Evolutionary conservation across 2,329 filamentous ascomycete genomes (phyloP).

Genomic region (Beauveria bassiana): DNA sequence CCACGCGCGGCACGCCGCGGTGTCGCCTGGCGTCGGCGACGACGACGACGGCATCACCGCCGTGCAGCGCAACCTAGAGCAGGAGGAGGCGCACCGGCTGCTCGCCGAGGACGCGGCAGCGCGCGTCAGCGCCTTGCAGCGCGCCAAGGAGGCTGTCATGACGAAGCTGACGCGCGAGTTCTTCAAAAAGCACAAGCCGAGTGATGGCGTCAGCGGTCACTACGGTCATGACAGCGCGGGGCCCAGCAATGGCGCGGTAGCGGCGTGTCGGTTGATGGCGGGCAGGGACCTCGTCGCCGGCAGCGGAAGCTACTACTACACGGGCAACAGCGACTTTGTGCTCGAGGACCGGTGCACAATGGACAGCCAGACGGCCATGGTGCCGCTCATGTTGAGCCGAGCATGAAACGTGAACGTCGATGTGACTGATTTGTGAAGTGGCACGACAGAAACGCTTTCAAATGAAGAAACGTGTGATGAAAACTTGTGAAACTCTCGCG

Average conservation of each 20-base stretch:
- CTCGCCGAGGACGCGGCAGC: conserved; percentile 51
- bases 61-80: conserved; percentile 50
- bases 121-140: conserved; percentile 46
- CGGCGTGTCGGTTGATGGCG: conserved; percentile 26
- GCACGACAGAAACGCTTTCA: not conserved
- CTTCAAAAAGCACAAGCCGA: conserved; percentile 24
- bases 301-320: conserved; percentile 19
- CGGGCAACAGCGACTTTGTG: conserved; percentile 26
- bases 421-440: not conserved
- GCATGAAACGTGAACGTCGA: conserved; percentile 16
- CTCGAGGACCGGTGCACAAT: conserved; percentile 37
- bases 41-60: conserved; percentile 43
- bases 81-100: conserved; percentile 46
- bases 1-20: conserved; percentile 11
- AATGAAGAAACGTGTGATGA: not conserved
- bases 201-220: not conserved
- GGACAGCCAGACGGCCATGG: conserved; percentile 45
- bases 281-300: conserved; percentile 23
- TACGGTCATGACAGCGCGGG: conserved; percentile 7
- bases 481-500: not conserved
- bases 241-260: conserved; percentile 21
- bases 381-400: conserved; percentile 54
- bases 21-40: conserved; percentile 1
- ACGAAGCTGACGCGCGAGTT: conserved; percentile 50
- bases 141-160: conserved; percentile 53